Base-by-base conservation (phyloP, 2,329 filamentous ascomycete genomes). In the Metarhizium guizhouense region DNA sequence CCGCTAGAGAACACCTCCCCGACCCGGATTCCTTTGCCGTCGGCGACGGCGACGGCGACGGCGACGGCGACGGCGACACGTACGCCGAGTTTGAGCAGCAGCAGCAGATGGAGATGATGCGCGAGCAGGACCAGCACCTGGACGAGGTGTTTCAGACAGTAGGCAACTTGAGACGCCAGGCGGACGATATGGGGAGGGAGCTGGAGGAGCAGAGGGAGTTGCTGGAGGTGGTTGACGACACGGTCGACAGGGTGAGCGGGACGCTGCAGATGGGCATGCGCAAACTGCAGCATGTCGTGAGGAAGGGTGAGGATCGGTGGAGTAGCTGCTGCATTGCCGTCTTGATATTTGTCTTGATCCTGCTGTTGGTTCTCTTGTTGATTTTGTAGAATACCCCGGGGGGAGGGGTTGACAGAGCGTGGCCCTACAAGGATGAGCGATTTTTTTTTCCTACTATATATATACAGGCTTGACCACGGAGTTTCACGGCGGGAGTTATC, bases 121-220 rank as follows among this genome's bases (percentile, higher is more conserved):
- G 87, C 62, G 90, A 96, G 71, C 94, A 99, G 76, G 94, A 99
- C 68, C 80, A 92, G 73, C 88, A 94, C 64, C 79, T 99, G 2
- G 93, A 97, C 68, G 89, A 88, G 16, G 93, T 99, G 50, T 96
- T 95, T 68, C 83, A 86, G 62, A 97, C 93, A 1, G 94, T 99
- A 29, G 93, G 92, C 2, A 96, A 91, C 68, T 73, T 99, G 67
- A 79, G 93, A 55, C 80, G 87, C 67, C 94, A 97, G 77, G 95
- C 94, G 2, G 86, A 95, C 71, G 89, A 91, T 63, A 99, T 99
- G 93, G 93, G 94, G 1, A 79, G 93, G 56, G 94, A 99, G 75
- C 77, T 99, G 49, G 95, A 96, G 72, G 94, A 99, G 74, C 94
- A 99, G 77, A 81, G 81, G 25, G 89, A 91, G 70, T 87, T 97